Evolutionary conservation across 129 eudicot species (phyloP).

Genomic region (Helianthus annuus): HanXRQr2.0-SUNRISE NC_035436.2:78178607-78179106

Average conservation of each 20-base stretch:
- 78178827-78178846: slow-evolving; percentile 74
- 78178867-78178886: slow-evolving; percentile 40
- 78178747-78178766: slow-evolving; percentile 88
- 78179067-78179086: too few species aligned
- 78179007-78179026: too few species aligned
- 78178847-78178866: slow-evolving; percentile 63
- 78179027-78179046: too few species aligned
- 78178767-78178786: slow-evolving; percentile 84
- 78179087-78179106: too few species aligned
- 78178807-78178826: slow-evolving; percentile 75
- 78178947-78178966: too few species aligned
- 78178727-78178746: slow-evolving; percentile 78
- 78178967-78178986: too few species aligned
- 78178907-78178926: slow-evolving; percentile 5
- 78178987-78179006: too few species aligned
- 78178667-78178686: slow-evolving; percentile 62
- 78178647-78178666: slow-evolving; percentile 83
- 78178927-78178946: slow-evolving; percentile 15
- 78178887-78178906: background rate
- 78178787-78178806: slow-evolving; percentile 92
- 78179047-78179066: too few species aligned
- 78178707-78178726: slow-evolving; percentile 53
- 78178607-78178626: background rate
- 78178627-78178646: slow-evolving; percentile 61
- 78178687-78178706: slow-evolving; percentile 41